Base-by-base conservation (phyloP, 1,284 basidiomycete species). In the Malassezia vespertilionis region DNA sequence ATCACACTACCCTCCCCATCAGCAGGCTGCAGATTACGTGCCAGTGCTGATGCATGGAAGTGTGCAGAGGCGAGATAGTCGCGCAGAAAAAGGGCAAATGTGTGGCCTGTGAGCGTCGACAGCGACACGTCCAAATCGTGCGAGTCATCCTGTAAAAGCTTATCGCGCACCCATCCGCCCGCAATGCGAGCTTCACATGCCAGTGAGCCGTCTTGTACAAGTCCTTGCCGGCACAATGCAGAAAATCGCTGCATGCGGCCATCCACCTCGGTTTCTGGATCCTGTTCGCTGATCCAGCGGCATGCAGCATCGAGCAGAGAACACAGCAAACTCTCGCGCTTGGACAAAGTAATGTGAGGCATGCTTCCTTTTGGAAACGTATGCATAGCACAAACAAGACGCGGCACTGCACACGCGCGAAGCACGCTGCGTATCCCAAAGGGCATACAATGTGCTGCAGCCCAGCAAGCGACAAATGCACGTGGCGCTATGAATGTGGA, bases 91-190 rank as follows among this genome's bases (percentile, higher is more conserved):
- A 83, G 78, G 2, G 91, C 93, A 72, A 97, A 99, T 0, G 82
- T 74, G 45, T 85, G 77, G 9, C 93, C 93, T 74, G 91, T 96
- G 71, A 93, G 82, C 53, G 65, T 64, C 34, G 81, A 80, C 10
- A 96, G 78, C 1, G 91, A 88, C 53, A 99, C 80, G 69, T 99
- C 93, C 56, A 99, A 84, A 61, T 99, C 93, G 70, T 89, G 81
- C 56, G 85, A 89, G 42, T 84, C 76, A 10, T 80, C 76, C 1
- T 81, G 80, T 23, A 97, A 77, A 27, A 99, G 76, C 81, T 97
- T 97, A 74, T 99, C 91, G 60, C 90, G 76, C 33, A 95, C 90
- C 90, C 90, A 96, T 24, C 90, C 90, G 27, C 90, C 90, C 8
- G 87, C 89, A 20, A 69, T 67, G 14, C 66, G 54, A 6, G 64